These are phyloP conservation scores for Graphiopsis chlorocephala DNA, from an alignment of 2,329 filamentous ascomycete genomes.

Conservation along the genomic window DNA sequence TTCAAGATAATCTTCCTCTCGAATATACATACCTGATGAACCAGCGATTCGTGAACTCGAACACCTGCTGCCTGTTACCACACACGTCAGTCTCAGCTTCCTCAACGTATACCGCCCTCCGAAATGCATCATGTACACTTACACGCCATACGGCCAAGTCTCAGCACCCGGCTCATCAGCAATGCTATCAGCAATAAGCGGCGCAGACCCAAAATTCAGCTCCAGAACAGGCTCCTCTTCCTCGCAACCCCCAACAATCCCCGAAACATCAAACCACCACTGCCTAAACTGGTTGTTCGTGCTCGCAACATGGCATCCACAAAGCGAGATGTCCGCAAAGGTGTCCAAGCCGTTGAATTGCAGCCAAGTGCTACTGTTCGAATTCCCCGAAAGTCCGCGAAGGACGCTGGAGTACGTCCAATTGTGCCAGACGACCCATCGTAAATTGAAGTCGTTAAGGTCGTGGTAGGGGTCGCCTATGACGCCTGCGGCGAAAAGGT, in stretches of 20 bases:
- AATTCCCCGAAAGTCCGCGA: conserved; percentile 33
- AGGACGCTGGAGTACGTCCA: conserved; percentile 61
- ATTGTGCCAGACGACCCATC: conserved; percentile 58
- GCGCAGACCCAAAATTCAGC: conserved; percentile 58
- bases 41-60: conserved; percentile 53
- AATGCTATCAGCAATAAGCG: conserved; percentile 53
- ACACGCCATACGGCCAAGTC: conserved; percentile 51
- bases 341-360: conserved; percentile 63
- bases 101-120: too few species aligned
- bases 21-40: conserved; percentile 45
- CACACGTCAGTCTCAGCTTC: background rate
- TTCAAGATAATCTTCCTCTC: background rate
- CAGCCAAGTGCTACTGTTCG: conserved; percentile 44
- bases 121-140: background rate
- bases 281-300: conserved; percentile 64
- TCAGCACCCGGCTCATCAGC: conserved; percentile 46
- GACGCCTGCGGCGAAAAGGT: conserved; percentile 52
- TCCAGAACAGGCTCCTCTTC: background rate
- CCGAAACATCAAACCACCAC: conserved; percentile 56
- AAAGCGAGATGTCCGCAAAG: conserved; percentile 56
- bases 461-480: conserved; percentile 56
- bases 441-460: conserved; percentile 58
- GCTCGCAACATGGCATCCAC: conserved; percentile 52
- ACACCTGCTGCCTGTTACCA: conserved; percentile 38
- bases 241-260: background rate